Conservation (phyloP, 805 yeast species). For the Wickerhamomyces silvicola region DNA sequence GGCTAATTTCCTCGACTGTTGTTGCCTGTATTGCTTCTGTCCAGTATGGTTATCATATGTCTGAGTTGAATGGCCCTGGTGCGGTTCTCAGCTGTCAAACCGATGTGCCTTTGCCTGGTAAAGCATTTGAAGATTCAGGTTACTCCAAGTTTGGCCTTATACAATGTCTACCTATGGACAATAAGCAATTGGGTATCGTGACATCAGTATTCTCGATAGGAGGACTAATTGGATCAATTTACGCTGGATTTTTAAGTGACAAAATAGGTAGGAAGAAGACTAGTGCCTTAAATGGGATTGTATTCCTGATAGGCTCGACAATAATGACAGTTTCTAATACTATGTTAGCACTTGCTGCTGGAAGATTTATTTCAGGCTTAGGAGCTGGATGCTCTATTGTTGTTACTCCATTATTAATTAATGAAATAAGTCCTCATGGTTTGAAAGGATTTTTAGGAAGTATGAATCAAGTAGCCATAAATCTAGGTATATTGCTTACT, state of each 20-base stretch:
- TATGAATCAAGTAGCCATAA: conserved; percentile 82
- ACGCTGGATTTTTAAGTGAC: conserved; percentile 63
- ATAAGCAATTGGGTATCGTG: conserved; percentile 58
- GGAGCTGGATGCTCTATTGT: conserved; percentile 89
- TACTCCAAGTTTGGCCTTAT: conserved; percentile 34
- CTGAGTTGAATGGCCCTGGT: conserved; percentile 90
- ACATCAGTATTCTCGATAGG: conserved; percentile 82
- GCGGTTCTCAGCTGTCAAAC: conserved; percentile 54
- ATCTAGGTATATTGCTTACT: conserved; percentile 75
- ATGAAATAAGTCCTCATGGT: conserved; percentile 67
- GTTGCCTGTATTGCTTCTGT: conserved; percentile 72
- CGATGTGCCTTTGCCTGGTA: conserved; percentile 18
- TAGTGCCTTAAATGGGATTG: conserved; percentile 42
- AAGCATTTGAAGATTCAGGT: conserved; percentile 16
- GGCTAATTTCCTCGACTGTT: conserved; percentile 38
- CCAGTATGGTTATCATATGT: conserved; percentile 93
- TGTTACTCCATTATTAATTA: conserved; percentile 73
- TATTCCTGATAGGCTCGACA: conserved; percentile 57
- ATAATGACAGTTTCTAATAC: conserved; percentile 46
- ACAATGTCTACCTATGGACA: conserved; percentile 53
- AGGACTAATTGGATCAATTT: conserved; percentile 68
- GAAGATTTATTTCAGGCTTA: conserved; percentile 74
- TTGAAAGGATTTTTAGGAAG: conserved; percentile 78
- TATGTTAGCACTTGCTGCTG: conserved; percentile 42
- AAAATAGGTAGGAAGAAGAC: conserved; percentile 55